phyloP scores from a whole-genome alignment of 371 early-diverging fungal genomes.

The Rhizopus microsporus region DNA sequence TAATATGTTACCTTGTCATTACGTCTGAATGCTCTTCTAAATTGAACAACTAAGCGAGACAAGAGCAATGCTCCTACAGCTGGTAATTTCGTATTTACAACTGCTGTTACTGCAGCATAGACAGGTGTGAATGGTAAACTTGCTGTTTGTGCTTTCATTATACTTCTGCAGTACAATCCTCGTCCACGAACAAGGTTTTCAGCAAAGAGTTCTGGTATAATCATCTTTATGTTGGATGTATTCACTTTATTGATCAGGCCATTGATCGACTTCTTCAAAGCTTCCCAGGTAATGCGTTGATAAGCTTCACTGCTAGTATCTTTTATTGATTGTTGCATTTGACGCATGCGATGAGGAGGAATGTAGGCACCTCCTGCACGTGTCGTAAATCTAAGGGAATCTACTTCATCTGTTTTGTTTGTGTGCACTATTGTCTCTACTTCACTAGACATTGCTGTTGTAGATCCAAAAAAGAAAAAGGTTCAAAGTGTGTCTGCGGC shows the following conservation, averaged over 20 bases:
- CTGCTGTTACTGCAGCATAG: slow-evolving; percentile 86
- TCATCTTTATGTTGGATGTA: slow-evolving; percentile 86
- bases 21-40: slow-evolving; percentile 87
- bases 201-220: slow-evolving; percentile 87
- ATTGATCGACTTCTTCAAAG: slow-evolving; percentile 92
- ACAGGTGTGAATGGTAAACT: slow-evolving; percentile 92
- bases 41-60: slow-evolving; percentile 84
- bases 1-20: slow-evolving; percentile 77
- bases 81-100: slow-evolving; percentile 94
- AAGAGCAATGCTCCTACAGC: slow-evolving; percentile 89
- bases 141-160: slow-evolving; percentile 93
- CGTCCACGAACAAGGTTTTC: slow-evolving; percentile 94
- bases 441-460: slow-evolving; percentile 10
- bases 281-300: slow-evolving; percentile 95
- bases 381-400: slow-evolving; percentile 33
- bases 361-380: slow-evolving; percentile 88
- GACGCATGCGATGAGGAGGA: slow-evolving; percentile 85
- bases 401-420: slow-evolving; percentile 27
- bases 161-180: slow-evolving; percentile 84
- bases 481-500: too few relatives aligned
- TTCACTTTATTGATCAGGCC: slow-evolving; percentile 97
- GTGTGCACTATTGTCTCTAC: slow-evolving; percentile 13
- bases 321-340: slow-evolving; percentile 81
- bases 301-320: slow-evolving; percentile 73
- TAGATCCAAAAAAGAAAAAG: neutral